Conservation (phyloP, 2,329 filamentous ascomycete species). For the Onygena corvina region DNA sequence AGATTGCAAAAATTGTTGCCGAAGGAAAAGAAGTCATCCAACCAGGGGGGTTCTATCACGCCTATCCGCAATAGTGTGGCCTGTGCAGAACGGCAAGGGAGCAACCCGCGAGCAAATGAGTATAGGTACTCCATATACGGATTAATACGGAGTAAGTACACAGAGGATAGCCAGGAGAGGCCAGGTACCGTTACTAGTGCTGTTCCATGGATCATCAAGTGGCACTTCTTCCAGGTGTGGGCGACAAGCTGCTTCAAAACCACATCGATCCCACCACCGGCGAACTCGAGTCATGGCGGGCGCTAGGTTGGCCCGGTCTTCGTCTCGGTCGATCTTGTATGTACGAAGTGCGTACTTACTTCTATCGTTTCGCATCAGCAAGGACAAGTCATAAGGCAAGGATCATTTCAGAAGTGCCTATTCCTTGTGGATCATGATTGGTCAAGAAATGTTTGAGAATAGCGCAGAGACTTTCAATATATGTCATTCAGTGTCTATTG, state of each 20-base stretch:
- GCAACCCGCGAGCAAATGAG: not conserved
- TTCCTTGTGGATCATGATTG: slow-evolving; percentile 1
- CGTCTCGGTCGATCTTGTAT: slow-evolving; percentile 5
- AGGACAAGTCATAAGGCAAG: slow-evolving; percentile 3
- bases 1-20: slow-evolving; percentile 7
- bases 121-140: not conserved
- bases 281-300: not conserved
- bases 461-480: not conserved
- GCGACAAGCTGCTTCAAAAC: not conserved
- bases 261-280: not conserved
- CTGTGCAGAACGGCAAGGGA: slow-evolving; percentile 12
- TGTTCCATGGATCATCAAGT: slow-evolving; percentile 4
- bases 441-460: not conserved
- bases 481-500: not conserved
- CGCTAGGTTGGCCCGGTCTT: slow-evolving; percentile 6
- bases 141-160: not conserved
- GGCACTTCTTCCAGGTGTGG: slow-evolving; percentile 5
- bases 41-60: slow-evolving; percentile 8
- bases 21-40: slow-evolving; percentile 5
- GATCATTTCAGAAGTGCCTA: not conserved
- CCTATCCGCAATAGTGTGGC: slow-evolving; percentile 13
- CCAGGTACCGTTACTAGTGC: slow-evolving; percentile 7
- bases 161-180: not conserved
- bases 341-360: not conserved
- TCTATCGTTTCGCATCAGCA: slow-evolving; percentile 1